Base-by-base conservation (phyloP, 495 filamentous ascomycete species). In the Aspergillus affinis region DNA sequence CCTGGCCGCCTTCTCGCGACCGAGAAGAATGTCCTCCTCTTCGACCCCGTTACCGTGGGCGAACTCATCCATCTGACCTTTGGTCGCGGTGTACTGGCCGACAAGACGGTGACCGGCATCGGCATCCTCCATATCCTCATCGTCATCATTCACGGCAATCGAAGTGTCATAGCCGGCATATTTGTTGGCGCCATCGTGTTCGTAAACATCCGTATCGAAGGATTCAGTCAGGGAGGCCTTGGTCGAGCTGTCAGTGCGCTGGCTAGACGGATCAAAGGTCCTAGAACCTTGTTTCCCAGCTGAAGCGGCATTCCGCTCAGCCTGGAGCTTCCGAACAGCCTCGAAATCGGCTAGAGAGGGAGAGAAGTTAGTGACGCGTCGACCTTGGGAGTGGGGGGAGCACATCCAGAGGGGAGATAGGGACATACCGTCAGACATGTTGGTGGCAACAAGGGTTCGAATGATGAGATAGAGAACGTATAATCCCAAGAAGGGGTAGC, bases 41-140 rank as follows among this genome's bases (percentile, higher is more conserved):
- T 93, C 91, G 21, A 91, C 91, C 47, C 90, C 90, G 60, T 83
- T 84, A 51, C 92, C 91, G 48, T 80, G 86, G 9, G 93, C 90
- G 76, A 97, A 93, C 80, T 99, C 95, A 72, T 96, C 90, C 72
- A 98, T 90, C 78, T 97, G 90, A 54, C 87, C 85, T 65, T 84
- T 86, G 17, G 92, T 91, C 19, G 95, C 95, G 13, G 95, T 99
- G 75, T 98, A 99, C 75, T 99, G 95, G 59, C 93, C 95, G 29
- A 98, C 92, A 59, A 99, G 79, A 65, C 89, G 85, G 68, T 90
- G 84, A 55, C 81, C 86, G 62, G 77, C 86, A 69, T 91, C 87
- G 62, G 80, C 86, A 84, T 92, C 92, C 50, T 83, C 81, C 77
- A 90, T 91, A 41, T 92, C 92, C 62, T 92, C 91, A 67, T 95